Evolutionary conservation across 202 grass and related monocot species (phyloP).

Genomic region (Thinopyrum obtusiflorum): DNA sequence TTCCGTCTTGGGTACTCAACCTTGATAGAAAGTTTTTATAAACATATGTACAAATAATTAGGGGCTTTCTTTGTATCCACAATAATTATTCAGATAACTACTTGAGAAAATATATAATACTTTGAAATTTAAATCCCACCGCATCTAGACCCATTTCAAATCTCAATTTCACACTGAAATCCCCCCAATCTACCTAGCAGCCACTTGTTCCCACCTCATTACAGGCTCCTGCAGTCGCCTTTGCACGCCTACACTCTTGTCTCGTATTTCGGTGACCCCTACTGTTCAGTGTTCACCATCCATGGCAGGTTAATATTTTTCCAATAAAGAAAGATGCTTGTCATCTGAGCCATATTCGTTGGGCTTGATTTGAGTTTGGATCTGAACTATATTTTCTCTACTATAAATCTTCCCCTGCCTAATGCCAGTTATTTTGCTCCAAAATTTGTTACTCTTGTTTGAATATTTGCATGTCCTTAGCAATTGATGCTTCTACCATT

Average conservation of each 20-base stretch:
- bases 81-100: not conserved
- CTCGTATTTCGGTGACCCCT: not conserved
- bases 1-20: not conserved
- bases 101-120: not conserved
- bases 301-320: not conserved
- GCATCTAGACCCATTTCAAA: not conserved
- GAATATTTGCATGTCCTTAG: not conserved
- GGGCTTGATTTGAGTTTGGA: constrained; percentile 6
- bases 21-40: not conserved
- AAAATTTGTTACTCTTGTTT: not conserved
- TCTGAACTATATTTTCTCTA: not conserved
- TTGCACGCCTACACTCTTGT: not conserved
- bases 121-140: not conserved
- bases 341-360: not conserved
- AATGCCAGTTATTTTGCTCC: not conserved
- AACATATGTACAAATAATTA: not conserved
- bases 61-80: not conserved
- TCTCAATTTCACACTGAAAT: not conserved
- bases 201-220: not conserved
- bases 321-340: not conserved
- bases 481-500: not conserved
- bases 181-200: not conserved
- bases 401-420: not conserved
- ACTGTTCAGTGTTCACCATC: not conserved
- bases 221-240: not conserved